Conservation (phyloP, 129 eudicot species). For the Helianthus annuus region DNA sequence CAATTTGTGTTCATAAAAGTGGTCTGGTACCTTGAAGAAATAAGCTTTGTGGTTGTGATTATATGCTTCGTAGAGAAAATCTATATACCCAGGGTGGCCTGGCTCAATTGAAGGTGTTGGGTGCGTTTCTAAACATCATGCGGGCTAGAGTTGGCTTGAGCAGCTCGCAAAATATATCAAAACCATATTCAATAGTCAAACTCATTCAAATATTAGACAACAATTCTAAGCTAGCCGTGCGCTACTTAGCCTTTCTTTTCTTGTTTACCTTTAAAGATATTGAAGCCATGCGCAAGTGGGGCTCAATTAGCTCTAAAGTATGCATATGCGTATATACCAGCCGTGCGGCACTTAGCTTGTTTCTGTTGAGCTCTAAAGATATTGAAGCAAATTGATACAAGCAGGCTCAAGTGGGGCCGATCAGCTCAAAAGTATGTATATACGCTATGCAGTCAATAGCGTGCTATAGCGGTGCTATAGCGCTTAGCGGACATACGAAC, state of each 20-base stretch:
- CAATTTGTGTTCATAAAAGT: neutral
- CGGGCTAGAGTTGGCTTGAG: neutral
- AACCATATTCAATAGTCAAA: neutral
- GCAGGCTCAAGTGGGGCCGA: neutral
- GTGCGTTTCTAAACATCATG: neutral
- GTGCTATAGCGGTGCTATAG: too few species aligned
- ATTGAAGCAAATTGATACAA: neutral
- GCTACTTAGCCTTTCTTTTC: neutral
- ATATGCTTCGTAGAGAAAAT: neutral
- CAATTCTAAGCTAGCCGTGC: neutral
- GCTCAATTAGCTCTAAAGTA: neutral
- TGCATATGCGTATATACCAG: neutral
- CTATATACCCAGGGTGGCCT: neutral
- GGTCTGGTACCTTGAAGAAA: neutral
- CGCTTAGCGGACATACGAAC: too few species aligned
- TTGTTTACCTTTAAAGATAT: neutral
- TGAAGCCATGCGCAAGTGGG: neutral
- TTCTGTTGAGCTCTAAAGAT: neutral
- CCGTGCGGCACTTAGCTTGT: neutral
- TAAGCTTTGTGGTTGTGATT: neutral
- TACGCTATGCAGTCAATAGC: too few species aligned
- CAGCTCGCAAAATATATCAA: neutral
- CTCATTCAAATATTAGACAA: constrained; percentile 1
- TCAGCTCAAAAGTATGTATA: neutral
- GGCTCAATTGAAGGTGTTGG: neutral